phyloP scores from a whole-genome alignment of 2,329 filamentous ascomycete genomes.

The Aspergillus sp. region DNA sequence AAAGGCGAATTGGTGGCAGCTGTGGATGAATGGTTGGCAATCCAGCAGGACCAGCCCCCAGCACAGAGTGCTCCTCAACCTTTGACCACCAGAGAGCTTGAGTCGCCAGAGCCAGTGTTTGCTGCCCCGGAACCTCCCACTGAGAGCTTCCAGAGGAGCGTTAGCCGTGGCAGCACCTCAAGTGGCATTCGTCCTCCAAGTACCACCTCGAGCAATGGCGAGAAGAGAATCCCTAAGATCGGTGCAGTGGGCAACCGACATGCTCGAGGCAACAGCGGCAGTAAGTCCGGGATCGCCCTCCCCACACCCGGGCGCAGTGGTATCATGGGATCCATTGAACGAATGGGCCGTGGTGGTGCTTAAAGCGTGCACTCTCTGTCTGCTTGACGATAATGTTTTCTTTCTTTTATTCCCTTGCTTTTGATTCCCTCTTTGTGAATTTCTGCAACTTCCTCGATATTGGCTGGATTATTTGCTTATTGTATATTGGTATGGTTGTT shows the following conservation, averaged over 20 bases:
- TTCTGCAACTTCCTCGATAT: slow-evolving; percentile 1
- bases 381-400: background rate
- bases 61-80: slow-evolving; percentile 6
- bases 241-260: slow-evolving; percentile 32
- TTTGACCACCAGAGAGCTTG: slow-evolving; percentile 2
- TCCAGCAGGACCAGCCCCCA: slow-evolving; percentile 35
- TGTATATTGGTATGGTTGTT: slow-evolving; percentile 3
- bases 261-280: slow-evolving; percentile 39
- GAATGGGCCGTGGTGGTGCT: slow-evolving; percentile 67
- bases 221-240: slow-evolving; percentile 36
- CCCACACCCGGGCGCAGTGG: slow-evolving; percentile 60
- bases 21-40: slow-evolving; percentile 50
- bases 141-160: slow-evolving; percentile 27
- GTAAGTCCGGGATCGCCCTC: slow-evolving; percentile 40
- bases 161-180: slow-evolving; percentile 28
- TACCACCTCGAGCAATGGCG: slow-evolving; percentile 22
- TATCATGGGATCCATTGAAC: slow-evolving; percentile 83
- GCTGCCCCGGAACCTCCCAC: slow-evolving; percentile 16
- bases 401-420: background rate
- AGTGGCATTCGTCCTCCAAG: slow-evolving; percentile 37
- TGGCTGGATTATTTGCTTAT: background rate
- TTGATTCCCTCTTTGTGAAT: background rate
- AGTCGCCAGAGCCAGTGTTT: slow-evolving; percentile 14
- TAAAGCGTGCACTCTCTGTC: slow-evolving; percentile 6
- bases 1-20: slow-evolving; percentile 52